These are phyloP conservation scores for Tylopilus orsonianus DNA, from an alignment of 1,284 basidiomycete species.

Conservation along the genomic window DNA sequence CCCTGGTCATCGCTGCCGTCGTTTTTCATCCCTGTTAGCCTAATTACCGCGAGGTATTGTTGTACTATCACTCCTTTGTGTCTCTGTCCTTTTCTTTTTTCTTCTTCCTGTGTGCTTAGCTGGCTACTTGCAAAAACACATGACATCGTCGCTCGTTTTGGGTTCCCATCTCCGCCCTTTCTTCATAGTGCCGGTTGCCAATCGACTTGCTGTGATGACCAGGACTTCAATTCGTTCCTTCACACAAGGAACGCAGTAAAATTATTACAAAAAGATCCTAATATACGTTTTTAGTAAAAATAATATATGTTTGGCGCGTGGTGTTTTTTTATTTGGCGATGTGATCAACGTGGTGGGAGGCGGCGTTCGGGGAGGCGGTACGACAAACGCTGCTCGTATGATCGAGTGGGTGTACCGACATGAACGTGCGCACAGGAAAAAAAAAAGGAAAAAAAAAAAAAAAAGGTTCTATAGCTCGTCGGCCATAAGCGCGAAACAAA, in stretches of 20 bases:
- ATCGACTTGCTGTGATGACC: conserved; percentile 3
- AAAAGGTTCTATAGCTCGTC: too few species aligned
- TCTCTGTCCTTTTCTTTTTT: conserved; percentile 1
- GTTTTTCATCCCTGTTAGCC: conserved; percentile 7
- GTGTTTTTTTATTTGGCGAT: background rate
- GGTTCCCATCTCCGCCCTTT: background rate
- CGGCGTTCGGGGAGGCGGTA: background rate
- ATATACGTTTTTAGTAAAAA: conserved; percentile 5
- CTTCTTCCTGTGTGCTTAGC: conserved; percentile 14
- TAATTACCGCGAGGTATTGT: conserved; percentile 21
- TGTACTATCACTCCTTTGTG: conserved; percentile 32
- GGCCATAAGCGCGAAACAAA: too few species aligned
- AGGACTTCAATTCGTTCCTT: background rate
- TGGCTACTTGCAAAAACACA: conserved; percentile 13
- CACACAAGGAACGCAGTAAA: background rate
- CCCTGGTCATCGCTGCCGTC: background rate
- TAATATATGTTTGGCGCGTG: conserved; percentile 7
- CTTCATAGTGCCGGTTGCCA: background rate
- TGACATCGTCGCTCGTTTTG: conserved; percentile 15
- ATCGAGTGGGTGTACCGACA: too few species aligned
- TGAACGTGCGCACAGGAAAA: background rate
- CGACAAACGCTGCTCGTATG: background rate
- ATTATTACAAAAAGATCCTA: background rate
- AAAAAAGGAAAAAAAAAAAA: too few species aligned
- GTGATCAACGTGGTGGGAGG: background rate